Conservation (phyloP, 164 flowering plant genomes). For the Cinnamomum chago region DNA sequence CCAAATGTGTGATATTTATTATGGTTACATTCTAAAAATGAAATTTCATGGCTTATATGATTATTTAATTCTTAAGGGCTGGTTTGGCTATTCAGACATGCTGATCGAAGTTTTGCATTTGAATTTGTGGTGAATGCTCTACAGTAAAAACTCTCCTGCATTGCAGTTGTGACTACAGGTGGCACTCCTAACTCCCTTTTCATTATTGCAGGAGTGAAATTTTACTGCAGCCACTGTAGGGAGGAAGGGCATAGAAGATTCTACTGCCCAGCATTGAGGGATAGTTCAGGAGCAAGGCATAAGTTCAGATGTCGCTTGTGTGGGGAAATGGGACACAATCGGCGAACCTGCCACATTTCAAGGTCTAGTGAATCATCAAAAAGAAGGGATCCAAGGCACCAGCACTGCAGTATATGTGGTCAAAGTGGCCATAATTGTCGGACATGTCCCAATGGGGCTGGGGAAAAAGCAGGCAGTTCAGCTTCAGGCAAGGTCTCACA, state of each 20-base stretch:
- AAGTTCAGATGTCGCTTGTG: slow-evolving; percentile 61
- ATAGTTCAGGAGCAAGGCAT: slow-evolving; percentile 23
- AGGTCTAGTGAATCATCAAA: slow-evolving; percentile 20
- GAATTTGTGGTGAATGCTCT: no score
- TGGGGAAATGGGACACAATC: slow-evolving; percentile 78
- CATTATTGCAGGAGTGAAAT: slow-evolving; percentile 53
- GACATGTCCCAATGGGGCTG: slow-evolving; percentile 35
- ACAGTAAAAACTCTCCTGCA: no score
- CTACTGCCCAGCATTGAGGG: slow-evolving; percentile 69
- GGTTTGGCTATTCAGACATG: no score
- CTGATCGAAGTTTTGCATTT: no score
- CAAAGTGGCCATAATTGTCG: slow-evolving; percentile 46
- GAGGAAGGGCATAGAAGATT: slow-evolving; percentile 76
- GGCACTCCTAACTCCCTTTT: neutral
- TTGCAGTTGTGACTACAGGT: no score
- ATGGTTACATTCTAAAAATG: no score
- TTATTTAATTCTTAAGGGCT: no score
- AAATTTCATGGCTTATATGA: no score
- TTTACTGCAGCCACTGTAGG: slow-evolving; percentile 74
- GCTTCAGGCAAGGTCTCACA: neutral
- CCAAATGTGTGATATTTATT: no score
- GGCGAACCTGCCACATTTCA: slow-evolving; percentile 57
- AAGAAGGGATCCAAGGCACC: slow-evolving; percentile 2
- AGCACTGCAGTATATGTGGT: slow-evolving; percentile 40
- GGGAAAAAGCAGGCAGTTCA: neutral